Conservation (phyloP, 2,329 filamentous ascomycete species). For the Exophiala dermatitidis region DNA sequence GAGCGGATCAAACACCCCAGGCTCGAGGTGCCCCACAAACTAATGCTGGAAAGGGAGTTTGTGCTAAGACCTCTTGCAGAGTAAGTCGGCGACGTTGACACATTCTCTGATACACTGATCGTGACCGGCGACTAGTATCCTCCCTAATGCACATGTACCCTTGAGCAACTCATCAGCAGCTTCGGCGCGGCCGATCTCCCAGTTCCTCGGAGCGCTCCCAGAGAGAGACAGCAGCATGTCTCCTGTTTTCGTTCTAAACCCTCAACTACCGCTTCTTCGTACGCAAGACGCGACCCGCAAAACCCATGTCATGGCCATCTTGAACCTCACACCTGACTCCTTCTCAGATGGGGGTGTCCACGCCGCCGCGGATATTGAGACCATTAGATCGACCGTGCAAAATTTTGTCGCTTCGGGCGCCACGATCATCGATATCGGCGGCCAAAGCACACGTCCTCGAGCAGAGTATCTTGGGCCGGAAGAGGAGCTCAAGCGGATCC, state of each 20-base stretch:
- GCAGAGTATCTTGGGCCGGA: slow-evolving; percentile 59
- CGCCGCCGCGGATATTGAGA: slow-evolving; percentile 39
- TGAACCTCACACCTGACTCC: slow-evolving; percentile 92
- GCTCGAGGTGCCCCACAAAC: slow-evolving; percentile 73
- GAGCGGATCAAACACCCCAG: slow-evolving; percentile 59
- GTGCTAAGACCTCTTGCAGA: slow-evolving; percentile 81
- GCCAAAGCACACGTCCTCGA: slow-evolving; percentile 81
- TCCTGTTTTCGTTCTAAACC: slow-evolving; percentile 35
- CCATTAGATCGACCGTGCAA: slow-evolving; percentile 53
- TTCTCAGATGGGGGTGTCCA: slow-evolving; percentile 85
- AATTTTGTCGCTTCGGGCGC: slow-evolving; percentile 62
- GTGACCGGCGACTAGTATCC: slow-evolving; percentile 8
- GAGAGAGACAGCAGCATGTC: slow-evolving; percentile 31
- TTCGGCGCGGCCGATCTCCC: slow-evolving; percentile 7
- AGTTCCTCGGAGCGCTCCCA: slow-evolving; percentile 37
- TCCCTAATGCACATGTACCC: slow-evolving; percentile 15
- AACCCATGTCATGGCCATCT: slow-evolving; percentile 84
- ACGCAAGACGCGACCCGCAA: slow-evolving; percentile 49
- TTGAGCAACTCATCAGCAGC: slow-evolving; percentile 4
- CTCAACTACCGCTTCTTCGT: slow-evolving; percentile 47
- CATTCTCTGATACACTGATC: background rate
- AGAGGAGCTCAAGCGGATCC: slow-evolving; percentile 69
- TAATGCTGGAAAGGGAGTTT: slow-evolving; percentile 87
- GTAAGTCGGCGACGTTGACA: slow-evolving; percentile 30
- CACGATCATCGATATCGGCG: slow-evolving; percentile 83